Base-by-base conservation (phyloP, 192 early-diverging fungal genomes). In the Mortierella alpina region DNA sequence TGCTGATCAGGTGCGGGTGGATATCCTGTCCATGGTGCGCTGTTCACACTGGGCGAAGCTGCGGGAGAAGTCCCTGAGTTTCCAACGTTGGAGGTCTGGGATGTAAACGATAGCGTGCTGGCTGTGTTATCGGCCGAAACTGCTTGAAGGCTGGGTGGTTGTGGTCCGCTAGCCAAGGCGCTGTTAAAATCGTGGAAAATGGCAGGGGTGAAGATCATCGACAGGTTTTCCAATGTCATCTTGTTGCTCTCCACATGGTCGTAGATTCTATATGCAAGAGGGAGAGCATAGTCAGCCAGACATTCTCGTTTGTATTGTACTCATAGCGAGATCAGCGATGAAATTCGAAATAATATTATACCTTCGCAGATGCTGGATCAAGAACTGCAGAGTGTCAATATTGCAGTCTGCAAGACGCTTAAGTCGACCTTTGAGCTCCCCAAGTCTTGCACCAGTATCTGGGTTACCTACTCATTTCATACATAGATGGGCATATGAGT, bases 131-230 rank as follows among this genome's bases (percentile, higher is more conserved):
- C 31, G 5, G 5, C 18, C 53, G 31, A 31, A 31, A 31, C 31
- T 31, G 31, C 31, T 31, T 67, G 65, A n/a, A 4, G 31, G 42
- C 14, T 55, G 7, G 22, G 53, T 15, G 17, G 15, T n/a, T 49
- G 42, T 39, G 53, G 31, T 17, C 70, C 69, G 44, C 49, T 18
- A 5, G 50, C 67, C 59, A 72, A 31, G 46, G 84, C 85, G n/a
- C 83, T 85, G 61, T 86, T 85, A 31, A 85, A 85, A 50, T 88
- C 87, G 40, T 89, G 88, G 75, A 92, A 92, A 23, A 91, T 83
- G 5, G 91, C 89, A 0, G 90, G 86, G 6, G 87, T 87, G 64
- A 93, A 93, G 18, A 93, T 84, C 59, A 91, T 68, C 2, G 87
- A 87, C 1, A 93, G 46, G 69, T 93, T 93, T 23, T 77, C 78